These are phyloP conservation scores for Williopsis jadinii DNA, from an alignment of 1,139 yeast genomes.

Conservation along the genomic window DNA sequence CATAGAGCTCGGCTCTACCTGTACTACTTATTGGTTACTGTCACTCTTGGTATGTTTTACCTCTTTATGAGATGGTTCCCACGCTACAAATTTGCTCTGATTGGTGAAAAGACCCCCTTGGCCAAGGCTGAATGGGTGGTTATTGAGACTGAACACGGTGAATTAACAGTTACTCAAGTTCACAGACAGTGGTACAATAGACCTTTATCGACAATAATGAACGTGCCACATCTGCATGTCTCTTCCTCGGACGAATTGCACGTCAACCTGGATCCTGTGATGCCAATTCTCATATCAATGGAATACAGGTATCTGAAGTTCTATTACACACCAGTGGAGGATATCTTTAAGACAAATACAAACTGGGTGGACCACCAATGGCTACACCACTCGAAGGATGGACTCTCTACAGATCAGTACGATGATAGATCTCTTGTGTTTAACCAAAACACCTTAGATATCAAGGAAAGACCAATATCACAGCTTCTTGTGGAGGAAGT, in stretches of 20 bases:
- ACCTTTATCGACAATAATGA: constrained; percentile 62
- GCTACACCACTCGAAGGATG: constrained; percentile 60
- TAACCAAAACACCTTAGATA: constrained; percentile 68
- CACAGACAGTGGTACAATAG: constrained; percentile 57
- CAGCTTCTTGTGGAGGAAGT: constrained; percentile 79
- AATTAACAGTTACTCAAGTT: constrained; percentile 55
- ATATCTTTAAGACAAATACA: constrained; percentile 72
- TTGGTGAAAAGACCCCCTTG: constrained; percentile 62
- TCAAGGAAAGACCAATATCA: constrained; percentile 61
- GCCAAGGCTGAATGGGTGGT: constrained; percentile 91
- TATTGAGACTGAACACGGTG: constrained; percentile 90
- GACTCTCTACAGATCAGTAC: constrained; percentile 62
- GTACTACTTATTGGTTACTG: constrained; percentile 49
- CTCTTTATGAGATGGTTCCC: constrained; percentile 84
- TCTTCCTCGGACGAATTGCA: constrained; percentile 7
- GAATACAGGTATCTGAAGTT: constrained; percentile 79
- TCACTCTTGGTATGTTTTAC: constrained; percentile 67
- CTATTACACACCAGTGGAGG: constrained; percentile 80
- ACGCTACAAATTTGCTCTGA: constrained; percentile 54
- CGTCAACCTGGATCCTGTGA: constrained; percentile 24
- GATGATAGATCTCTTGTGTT: constrained; percentile 69
- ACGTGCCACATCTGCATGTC: constrained; percentile 22
- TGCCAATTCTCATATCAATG: constrained; percentile 66
- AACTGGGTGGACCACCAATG: constrained; percentile 84
- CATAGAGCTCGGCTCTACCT: constrained; percentile 37